phyloP scores from a whole-genome alignment of 495 filamentous ascomycete species.

The Friedmanniomyces simplex region DNA sequence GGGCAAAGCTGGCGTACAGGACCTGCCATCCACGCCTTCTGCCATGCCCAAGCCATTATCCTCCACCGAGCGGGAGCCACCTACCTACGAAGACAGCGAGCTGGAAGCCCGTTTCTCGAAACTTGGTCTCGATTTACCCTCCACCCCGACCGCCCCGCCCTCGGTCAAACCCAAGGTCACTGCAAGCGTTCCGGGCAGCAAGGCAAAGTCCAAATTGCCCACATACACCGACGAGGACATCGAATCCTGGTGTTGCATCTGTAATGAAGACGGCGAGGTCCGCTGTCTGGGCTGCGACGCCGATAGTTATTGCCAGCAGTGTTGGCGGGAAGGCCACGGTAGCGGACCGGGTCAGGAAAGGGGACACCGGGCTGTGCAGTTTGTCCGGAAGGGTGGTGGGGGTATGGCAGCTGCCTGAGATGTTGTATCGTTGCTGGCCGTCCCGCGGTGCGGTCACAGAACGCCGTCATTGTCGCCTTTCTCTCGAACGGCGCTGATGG shows the following conservation, averaged over 20 bases:
- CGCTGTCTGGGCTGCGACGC: conserved; percentile 53
- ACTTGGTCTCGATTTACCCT: conserved; percentile 21
- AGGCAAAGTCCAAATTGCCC: conserved; percentile 21
- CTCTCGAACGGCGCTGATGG: too few species aligned
- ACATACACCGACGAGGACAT: conserved; percentile 52
- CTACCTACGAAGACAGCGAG: conserved; percentile 19
- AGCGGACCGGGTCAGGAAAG: conserved; percentile 17
- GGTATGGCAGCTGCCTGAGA: conserved; percentile 8
- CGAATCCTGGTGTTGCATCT: conserved; percentile 60
- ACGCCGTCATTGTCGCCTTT: too few species aligned
- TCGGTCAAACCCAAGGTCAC: conserved; percentile 13
- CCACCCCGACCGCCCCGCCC: conserved; percentile 24
- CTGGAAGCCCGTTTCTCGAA: conserved; percentile 15
- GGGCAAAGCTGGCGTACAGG: background rate
- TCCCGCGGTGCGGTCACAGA: too few species aligned
- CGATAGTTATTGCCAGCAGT: conserved; percentile 54
- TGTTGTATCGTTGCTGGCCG: too few species aligned
- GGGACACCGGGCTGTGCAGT: conserved; percentile 18
- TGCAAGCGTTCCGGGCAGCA: conserved; percentile 5
- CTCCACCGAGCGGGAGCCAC: conserved; percentile 1
- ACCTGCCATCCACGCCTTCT: conserved; percentile 16
- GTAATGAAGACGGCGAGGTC: conserved; percentile 54
- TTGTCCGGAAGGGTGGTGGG: conserved; percentile 10
- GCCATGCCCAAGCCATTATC: background rate
- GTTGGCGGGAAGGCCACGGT: conserved; percentile 59